Conservation (phyloP, 805 yeast species). For the Ogataea methanolica region DNA sequence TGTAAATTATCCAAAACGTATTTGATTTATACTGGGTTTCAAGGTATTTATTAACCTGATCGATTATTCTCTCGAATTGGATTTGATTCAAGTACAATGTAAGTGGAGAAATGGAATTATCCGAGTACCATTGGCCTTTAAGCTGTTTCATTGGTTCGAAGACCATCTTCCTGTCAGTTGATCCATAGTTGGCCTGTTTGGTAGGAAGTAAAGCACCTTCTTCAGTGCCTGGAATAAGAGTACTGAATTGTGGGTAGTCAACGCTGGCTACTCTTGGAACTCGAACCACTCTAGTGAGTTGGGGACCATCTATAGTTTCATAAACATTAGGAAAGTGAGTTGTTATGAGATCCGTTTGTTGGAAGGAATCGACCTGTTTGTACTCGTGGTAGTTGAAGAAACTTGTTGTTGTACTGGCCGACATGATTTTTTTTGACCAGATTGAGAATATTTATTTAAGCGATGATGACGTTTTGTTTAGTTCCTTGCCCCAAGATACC, state of each 20-base stretch:
- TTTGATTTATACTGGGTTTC: slow-evolving; percentile 36
- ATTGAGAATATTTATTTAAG: too few relatives aligned
- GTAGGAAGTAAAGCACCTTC: slow-evolving; percentile 49
- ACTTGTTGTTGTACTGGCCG: background rate
- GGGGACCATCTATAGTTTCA: slow-evolving; percentile 20
- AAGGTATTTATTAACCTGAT: slow-evolving; percentile 39
- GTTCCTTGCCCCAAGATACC: background rate
- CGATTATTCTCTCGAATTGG: slow-evolving; percentile 40
- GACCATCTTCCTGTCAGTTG: background rate
- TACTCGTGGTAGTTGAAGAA: slow-evolving; percentile 72
- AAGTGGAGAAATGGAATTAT: slow-evolving; percentile 49
- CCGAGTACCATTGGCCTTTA: slow-evolving; percentile 45
- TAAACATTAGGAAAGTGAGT: slow-evolving; percentile 68
- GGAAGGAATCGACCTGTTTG: slow-evolving; percentile 20
- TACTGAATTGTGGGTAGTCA: slow-evolving; percentile 52
- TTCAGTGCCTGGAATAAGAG: slow-evolving; percentile 53
- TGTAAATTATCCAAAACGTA: slow-evolving; percentile 34
- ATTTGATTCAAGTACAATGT: slow-evolving; percentile 30
- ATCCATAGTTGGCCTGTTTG: background rate
- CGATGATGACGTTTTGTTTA: background rate
- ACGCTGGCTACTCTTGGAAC: slow-evolving; percentile 50
- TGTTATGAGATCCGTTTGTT: slow-evolving; percentile 42
- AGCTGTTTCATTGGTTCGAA: slow-evolving; percentile 37
- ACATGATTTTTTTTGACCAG: too few relatives aligned
- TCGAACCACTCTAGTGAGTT: slow-evolving; percentile 60